Evolutionary conservation across 495 filamentous ascomycete species (phyloP).

Genomic region (Lophiotrema nucula): DNA sequence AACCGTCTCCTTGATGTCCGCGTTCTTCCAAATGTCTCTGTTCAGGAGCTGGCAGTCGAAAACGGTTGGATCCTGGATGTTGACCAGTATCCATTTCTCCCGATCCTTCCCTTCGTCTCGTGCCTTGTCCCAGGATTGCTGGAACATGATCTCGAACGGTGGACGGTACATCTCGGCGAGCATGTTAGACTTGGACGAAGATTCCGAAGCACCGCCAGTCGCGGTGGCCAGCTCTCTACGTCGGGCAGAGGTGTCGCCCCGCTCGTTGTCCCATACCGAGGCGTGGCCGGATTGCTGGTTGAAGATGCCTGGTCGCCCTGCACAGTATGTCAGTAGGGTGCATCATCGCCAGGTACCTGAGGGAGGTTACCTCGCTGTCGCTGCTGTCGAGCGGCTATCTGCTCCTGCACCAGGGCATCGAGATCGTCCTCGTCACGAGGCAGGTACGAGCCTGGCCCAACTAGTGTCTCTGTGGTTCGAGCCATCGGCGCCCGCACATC

Average conservation of each 20-base stretch:
- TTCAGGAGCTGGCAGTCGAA: slow-evolving; percentile 94
- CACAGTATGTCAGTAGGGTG: too few species aligned
- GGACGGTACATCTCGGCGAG: slow-evolving; percentile 90
- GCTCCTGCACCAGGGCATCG: slow-evolving; percentile 62
- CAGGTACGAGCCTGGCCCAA: slow-evolving; percentile 64
- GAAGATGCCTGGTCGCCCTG: slow-evolving; percentile 71
- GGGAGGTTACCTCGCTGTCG: slow-evolving; percentile 26
- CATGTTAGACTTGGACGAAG: slow-evolving; percentile 66
- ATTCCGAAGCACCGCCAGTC: slow-evolving; percentile 71
- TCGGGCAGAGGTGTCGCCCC: slow-evolving; percentile 43
- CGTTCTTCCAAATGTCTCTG: slow-evolving; percentile 91
- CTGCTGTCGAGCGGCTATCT: slow-evolving; percentile 57
- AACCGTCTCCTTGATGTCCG: slow-evolving; percentile 71
- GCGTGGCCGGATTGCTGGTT: slow-evolving; percentile 64
- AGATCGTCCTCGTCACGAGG: slow-evolving; percentile 55
- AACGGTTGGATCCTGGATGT: slow-evolving; percentile 86
- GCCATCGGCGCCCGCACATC: slow-evolving; percentile 89
- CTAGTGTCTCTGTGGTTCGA: slow-evolving; percentile 84
- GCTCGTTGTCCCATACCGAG: slow-evolving; percentile 71
- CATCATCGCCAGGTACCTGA: too few species aligned
- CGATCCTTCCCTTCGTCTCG: slow-evolving; percentile 78
- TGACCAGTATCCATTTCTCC: slow-evolving; percentile 92
- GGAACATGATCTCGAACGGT: slow-evolving; percentile 80
- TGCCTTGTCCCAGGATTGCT: slow-evolving; percentile 72
- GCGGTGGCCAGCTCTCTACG: slow-evolving; percentile 58